Base-by-base conservation (phyloP, 768 basidiomycete species). In the Hericium rajendrae region DNA sequence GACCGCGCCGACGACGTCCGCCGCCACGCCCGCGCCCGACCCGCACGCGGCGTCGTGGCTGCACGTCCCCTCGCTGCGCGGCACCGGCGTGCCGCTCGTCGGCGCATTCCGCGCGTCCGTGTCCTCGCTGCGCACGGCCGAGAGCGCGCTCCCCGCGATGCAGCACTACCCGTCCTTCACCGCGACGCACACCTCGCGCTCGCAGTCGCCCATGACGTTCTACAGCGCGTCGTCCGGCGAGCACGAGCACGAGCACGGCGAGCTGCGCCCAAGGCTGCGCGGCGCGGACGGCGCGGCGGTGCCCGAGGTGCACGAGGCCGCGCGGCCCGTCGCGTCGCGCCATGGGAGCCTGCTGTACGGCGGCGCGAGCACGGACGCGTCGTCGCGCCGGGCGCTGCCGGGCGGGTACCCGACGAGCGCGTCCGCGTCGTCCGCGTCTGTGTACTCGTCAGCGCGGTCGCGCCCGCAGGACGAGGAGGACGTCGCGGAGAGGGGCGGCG, bases 121-220 rank as follows among this genome's bases (percentile, higher is more conserved):
- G 38, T 54, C 62, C 2, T 60, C 62, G 16, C 37, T 51, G 3
- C 22, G 48, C 16, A 57, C 57, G 13, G 28, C 52, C 9, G 48
- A 37, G 2, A 56, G 60, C 2, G 56, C 60, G 11, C 51, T 63
- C 15, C 54, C 60, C 38, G 53, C 62, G 38, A 52, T 63, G 48
- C 62, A 61, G 49, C 62, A 61, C 55, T 63, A 61, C 32, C 60
- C 62, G 0, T 62, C 59, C 39, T 57, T 60, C 51, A 62, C 2
- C 20, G 28, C 53, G 16, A 32, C 28, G 8, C 54, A 56, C 37
- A 18, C 48, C 37, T 24, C 38, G 22, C 54, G 53, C 20, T 55
- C 51, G 15, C 46, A 49, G 18, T 58, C 59, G 1, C 54, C 61
- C 38, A 55, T 53, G 39, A 61, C 59, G 0, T 61, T 61, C 55